A percentile compares a stretch with the other conserved stretches of the same genome.
Conservation (phyloP, 2,329 filamentous ascomycete species). For the Tolypocladium amazonense region DNA sequence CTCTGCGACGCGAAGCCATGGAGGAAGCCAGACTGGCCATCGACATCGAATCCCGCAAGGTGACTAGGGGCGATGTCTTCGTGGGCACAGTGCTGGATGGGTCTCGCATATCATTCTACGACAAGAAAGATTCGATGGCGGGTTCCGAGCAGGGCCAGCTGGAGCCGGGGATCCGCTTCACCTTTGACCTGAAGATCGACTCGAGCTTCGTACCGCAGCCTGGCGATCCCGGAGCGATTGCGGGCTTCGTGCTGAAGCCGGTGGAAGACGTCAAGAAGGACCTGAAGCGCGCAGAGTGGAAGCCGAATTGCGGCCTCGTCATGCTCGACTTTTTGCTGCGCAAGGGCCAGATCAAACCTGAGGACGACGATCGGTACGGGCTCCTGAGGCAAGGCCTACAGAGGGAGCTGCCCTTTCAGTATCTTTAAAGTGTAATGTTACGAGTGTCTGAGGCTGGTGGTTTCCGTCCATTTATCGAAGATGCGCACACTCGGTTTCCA, state of each 20-base stretch:
- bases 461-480: neutral
- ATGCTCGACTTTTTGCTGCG: constrained; percentile 26
- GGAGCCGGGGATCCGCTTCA: constrained; percentile 26
- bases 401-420: constrained; percentile 15
- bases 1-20: constrained; percentile 20
- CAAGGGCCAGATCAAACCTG: constrained; percentile 13
- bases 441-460: neutral
- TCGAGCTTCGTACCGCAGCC: constrained; percentile 11
- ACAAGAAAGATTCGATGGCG: constrained; percentile 18
- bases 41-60: constrained; percentile 10
- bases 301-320: constrained; percentile 28
- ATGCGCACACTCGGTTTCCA: neutral
- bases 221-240: constrained; percentile 16
- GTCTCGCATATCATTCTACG: constrained; percentile 21
- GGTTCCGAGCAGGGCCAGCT: constrained; percentile 21
- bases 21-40: constrained; percentile 21
- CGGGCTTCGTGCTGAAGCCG: constrained; percentile 15
- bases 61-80: constrained; percentile 6
- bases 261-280: constrained; percentile 18
- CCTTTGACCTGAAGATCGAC: constrained; percentile 22
- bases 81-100: constrained; percentile 14
- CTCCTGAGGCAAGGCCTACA: constrained; percentile 12
- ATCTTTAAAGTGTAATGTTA: neutral
- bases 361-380: constrained; percentile 11
- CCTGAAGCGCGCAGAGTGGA: constrained; percentile 18